Evolutionary conservation across 1,284 basidiomycete species (phyloP), one percentile per base, ranked within the genome.

Genomic region (Pholiota adiposa): DNA sequence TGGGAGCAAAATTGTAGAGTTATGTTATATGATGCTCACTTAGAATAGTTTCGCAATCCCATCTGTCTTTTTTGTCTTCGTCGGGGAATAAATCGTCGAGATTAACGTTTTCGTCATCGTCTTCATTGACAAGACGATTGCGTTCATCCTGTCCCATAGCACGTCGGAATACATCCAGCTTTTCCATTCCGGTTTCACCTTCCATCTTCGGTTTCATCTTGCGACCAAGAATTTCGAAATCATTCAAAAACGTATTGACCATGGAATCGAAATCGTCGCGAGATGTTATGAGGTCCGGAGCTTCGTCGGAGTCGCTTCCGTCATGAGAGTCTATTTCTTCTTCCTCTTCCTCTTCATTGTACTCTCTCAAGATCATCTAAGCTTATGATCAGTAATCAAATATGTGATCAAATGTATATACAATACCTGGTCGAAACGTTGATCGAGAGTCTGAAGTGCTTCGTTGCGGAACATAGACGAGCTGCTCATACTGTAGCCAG

Each of bases 401-500:
- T 23, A 40, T 33, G n/a, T 5, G 25, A 8, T 25, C 40, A 36
- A n/a, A 34, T 56, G 43, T n/a, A n/a, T n/a, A 31, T 29, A 52
- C 46, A 70, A 83, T 65, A 94, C 95, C 83, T 94, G 87, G 68
- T 98, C 96, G 70, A 99, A 99, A 11, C 89, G 87, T 67, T 97
- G 94, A 70, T 99, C 97, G 27, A 99, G 82, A 4, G 89, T 90
- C 48, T 92, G 87, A 34, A 99, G 77, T 0, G 94, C 90, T 67
- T 96, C 88, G 69, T 95, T 99, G 41, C 97, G 85, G 77, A 89
- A 94, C 92, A 99, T 96, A 23, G 94, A 94, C 2, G 94, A 96
- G 67, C 93, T 96, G 70, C 92, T 97, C 97, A 99, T 98, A 72
- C 91, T 94, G 80, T 96, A 96, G 11, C 93, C 94, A 19, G 93